Percentiles rank a stretch among this genome's conserved stretches.
Evolutionary conservation across 2,329 filamentous ascomycete genomes (phyloP).

Genomic region (Botrytis porri): DNA sequence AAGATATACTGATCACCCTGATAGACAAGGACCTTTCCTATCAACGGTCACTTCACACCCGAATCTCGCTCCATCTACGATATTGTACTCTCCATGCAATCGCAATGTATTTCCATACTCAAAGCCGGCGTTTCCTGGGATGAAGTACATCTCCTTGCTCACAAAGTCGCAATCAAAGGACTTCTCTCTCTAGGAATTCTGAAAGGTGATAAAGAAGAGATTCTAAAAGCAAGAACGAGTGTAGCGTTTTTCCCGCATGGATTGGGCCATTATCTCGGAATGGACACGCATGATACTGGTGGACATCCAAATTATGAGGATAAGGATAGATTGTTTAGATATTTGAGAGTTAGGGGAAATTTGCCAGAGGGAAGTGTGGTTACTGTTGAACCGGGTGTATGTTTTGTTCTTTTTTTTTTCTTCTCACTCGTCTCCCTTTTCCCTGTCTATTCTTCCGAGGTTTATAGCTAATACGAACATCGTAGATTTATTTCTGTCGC

Average conservation of each 20-base stretch:
- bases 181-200: conserved; percentile 74
- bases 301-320: conserved; percentile 77
- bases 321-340: conserved; percentile 79
- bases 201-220: conserved; percentile 63
- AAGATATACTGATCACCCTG: conserved; percentile 4
- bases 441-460: not conserved
- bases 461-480: not conserved
- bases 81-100: conserved; percentile 84
- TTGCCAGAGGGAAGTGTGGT: conserved; percentile 79
- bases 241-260: conserved; percentile 91
- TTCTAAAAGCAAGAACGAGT: conserved; percentile 75
- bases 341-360: conserved; percentile 73
- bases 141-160: conserved; percentile 74
- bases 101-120: conserved; percentile 68
- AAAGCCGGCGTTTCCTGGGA: conserved; percentile 77
- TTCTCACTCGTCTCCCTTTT: not conserved
- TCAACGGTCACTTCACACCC: conserved; percentile 66
- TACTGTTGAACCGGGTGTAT: conserved; percentile 88
- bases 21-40: conserved; percentile 82
- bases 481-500: conserved; percentile 81
- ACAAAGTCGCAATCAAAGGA: conserved; percentile 78
- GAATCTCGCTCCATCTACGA: conserved; percentile 75
- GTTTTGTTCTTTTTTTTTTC: conserved; percentile 42
- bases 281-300: conserved; percentile 88
- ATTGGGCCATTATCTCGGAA: conserved; percentile 83